phyloP scores from a whole-genome alignment of 768 basidiomycete genomes.

The Rhizopogon rudus region DNA sequence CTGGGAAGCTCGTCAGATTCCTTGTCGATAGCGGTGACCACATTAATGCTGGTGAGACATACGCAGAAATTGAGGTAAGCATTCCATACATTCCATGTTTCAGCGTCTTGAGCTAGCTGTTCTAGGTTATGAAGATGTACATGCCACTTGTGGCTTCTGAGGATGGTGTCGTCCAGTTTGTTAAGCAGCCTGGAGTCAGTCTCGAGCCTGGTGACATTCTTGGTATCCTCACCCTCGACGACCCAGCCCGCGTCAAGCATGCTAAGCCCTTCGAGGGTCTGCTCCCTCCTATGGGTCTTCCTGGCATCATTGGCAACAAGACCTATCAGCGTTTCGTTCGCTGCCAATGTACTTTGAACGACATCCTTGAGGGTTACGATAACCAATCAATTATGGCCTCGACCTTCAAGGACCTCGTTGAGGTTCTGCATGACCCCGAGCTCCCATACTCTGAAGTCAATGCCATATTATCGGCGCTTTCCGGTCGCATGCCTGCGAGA shows the following conservation, averaged over 20 bases:
- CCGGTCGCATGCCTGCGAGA: conserved; percentile 89
- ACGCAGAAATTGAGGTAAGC: conserved; percentile 94
- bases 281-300: conserved; percentile 81
- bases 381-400: conserved; percentile 88
- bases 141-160: conserved; percentile 96
- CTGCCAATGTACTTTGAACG: conserved; percentile 72
- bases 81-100: background rate
- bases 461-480: conserved; percentile 81
- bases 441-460: conserved; percentile 85
- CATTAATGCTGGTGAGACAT: conserved; percentile 92
- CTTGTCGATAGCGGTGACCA: conserved; percentile 97
- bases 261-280: conserved; percentile 98
- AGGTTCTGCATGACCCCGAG: conserved; percentile 76
- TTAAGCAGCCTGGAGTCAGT: conserved; percentile 97
- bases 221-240: conserved; percentile 93
- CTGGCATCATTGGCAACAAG: conserved; percentile 83
- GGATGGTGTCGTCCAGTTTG: conserved; percentile 90
- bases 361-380: conserved; percentile 95
- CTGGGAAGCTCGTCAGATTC: conserved; percentile 93
- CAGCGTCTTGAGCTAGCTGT: background rate
- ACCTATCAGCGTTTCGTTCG: conserved; percentile 80
- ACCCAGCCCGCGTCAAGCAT: conserved; percentile 94
- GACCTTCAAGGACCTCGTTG: conserved; percentile 82
- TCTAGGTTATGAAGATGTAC: conserved; percentile 98
- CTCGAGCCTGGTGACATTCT: conserved; percentile 96